phyloP scores from a whole-genome alignment of 768 basidiomycete genomes.

The Termitomyces sp. region DNA sequence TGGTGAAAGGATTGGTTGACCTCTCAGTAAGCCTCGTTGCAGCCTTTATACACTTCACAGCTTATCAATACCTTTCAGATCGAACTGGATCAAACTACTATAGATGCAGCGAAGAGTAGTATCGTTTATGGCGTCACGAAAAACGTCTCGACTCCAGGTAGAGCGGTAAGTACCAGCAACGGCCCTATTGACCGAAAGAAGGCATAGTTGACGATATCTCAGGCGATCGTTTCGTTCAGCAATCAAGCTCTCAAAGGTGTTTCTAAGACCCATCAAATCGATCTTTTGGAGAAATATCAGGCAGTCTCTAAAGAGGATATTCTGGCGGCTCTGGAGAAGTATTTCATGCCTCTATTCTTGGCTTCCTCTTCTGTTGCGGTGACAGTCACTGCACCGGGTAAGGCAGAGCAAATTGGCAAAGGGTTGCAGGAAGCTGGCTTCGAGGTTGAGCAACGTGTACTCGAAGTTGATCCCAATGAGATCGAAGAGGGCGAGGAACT shows the following conservation, averaged over 20 bases:
- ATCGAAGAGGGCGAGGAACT: conserved; percentile 30
- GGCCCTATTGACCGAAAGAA: neutral
- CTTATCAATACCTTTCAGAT: conserved; percentile 44
- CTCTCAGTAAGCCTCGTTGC: conserved; percentile 57
- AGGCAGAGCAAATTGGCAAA: conserved; percentile 65
- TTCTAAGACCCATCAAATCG: conserved; percentile 66
- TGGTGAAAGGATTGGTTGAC: conserved; percentile 77
- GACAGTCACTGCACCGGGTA: conserved; percentile 80
- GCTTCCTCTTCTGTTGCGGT: conserved; percentile 73
- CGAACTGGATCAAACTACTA: conserved; percentile 68
- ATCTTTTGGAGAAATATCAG: conserved; percentile 78
- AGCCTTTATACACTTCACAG: neutral
- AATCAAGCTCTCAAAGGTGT: conserved; percentile 92
- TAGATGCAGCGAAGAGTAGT: conserved; percentile 91
- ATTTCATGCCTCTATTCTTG: conserved; percentile 85
- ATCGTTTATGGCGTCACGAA: conserved; percentile 84
- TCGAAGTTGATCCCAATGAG: conserved; percentile 59
- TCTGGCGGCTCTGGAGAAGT: conserved; percentile 57
- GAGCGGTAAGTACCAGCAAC: conserved; percentile 59
- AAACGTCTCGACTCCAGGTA: conserved; percentile 78
- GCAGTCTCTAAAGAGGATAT: conserved; percentile 79
- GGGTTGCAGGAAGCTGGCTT: conserved; percentile 71
- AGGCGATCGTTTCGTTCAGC: conserved; percentile 81
- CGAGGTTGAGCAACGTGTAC: conserved; percentile 65
- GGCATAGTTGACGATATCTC: conserved; percentile 5